These are phyloP conservation scores for Lecanicillium sp. DNA, from an alignment of 2,329 filamentous ascomycete genomes.

Conservation along the genomic window DNA sequence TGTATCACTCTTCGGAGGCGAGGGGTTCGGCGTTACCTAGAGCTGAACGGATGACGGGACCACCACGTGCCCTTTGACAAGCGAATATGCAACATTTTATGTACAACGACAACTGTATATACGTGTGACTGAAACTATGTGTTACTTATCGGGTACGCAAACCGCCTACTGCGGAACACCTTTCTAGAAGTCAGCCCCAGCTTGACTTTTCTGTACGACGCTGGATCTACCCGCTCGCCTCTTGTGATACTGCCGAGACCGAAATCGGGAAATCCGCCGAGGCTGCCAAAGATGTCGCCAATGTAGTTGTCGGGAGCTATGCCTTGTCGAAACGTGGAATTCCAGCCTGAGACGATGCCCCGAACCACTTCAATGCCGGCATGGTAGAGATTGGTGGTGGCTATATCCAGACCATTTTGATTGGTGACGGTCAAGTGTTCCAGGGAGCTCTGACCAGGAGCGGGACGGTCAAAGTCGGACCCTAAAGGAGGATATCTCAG, in stretches of 20 bases:
- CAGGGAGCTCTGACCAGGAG: constrained; percentile 44
- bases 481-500: constrained; percentile 21
- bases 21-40: no score
- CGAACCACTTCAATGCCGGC: constrained; percentile 58
- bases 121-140: no score
- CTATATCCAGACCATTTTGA: constrained; percentile 56
- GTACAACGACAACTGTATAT: no score
- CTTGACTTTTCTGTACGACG: no score
- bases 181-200: no score
- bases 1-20: no score
- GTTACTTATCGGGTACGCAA: no score
- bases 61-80: no score
- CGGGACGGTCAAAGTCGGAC: constrained; percentile 65
- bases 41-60: no score
- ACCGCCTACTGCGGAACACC: no score
- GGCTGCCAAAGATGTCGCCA: constrained; percentile 62
- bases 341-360: constrained; percentile 56
- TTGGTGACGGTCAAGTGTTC: constrained; percentile 53
- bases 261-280: constrained; percentile 60
- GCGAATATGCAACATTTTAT: no score
- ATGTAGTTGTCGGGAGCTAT: constrained; percentile 57
- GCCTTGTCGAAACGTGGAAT: constrained; percentile 48
- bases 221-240: constrained; percentile 21
- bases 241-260: constrained; percentile 43
- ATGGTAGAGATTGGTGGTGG: constrained; percentile 57